These are phyloP conservation scores for Phytopythium cucurbitacearum DNA, from an alignment of 352 stramenopile species.

Conservation along the genomic window DNA sequence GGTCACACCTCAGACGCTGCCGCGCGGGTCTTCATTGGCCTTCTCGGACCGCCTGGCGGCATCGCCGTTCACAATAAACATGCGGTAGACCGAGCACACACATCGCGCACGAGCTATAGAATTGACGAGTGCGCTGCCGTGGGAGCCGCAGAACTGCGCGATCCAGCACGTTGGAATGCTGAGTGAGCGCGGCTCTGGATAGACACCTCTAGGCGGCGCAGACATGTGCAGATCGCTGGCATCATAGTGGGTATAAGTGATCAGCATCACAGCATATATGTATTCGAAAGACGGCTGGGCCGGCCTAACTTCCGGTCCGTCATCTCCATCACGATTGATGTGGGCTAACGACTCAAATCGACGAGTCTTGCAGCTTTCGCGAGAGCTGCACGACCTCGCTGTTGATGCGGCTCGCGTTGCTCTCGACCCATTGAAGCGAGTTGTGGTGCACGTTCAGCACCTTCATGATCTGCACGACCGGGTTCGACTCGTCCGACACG, in stretches of 20 bases:
- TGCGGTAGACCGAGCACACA: too few species aligned
- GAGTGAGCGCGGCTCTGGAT: background rate
- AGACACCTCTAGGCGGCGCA: too few species aligned
- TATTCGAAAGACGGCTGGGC: background rate
- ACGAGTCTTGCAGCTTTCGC: conserved; percentile 61
- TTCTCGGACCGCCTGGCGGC: background rate
- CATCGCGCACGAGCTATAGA: too few species aligned
- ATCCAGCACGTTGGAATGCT: conserved; percentile 2
- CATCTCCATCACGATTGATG: background rate
- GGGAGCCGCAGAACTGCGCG: too few species aligned
- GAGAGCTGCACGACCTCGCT: conserved; percentile 59
- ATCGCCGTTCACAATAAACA: background rate
- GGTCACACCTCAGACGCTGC: conserved; percentile 1
- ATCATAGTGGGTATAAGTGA: conserved; percentile 2
- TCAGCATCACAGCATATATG: background rate
- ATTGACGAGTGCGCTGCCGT: too few species aligned
- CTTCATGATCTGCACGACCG: conserved; percentile 87
- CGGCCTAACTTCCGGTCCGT: too few species aligned
- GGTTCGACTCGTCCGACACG: conserved; percentile 65
- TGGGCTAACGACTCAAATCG: conserved; percentile 28
- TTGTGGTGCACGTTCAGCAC: conserved; percentile 88
- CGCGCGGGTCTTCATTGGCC: conserved; percentile 1
- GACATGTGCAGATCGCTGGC: background rate
- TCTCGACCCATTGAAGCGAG: conserved; percentile 84
- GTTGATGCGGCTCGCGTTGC: conserved; percentile 64